Conservation (phyloP, 208 protist genomes). For the Trypanosoma brucei region DNA sequence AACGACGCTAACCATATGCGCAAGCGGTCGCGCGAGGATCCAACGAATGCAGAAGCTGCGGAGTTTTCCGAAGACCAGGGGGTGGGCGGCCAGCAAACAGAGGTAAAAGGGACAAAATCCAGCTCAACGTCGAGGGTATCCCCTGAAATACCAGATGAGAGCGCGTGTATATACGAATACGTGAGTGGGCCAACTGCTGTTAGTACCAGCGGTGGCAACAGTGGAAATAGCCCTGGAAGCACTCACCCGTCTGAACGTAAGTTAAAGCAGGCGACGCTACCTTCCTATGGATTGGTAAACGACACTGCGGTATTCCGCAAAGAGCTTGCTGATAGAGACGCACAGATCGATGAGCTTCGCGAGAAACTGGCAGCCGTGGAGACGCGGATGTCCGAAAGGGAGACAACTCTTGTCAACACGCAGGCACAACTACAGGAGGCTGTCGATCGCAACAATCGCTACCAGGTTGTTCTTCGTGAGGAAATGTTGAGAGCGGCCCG, state of each 20-base stretch:
- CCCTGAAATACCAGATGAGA: too few relatives aligned
- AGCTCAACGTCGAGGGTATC: background rate
- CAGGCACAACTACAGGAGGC: slow-evolving; percentile 25
- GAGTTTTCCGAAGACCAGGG: background rate
- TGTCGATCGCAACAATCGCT: slow-evolving; percentile 29
- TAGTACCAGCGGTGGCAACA: background rate
- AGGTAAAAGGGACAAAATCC: background rate
- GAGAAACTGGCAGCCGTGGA: slow-evolving; percentile 22
- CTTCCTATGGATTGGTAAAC: slow-evolving; percentile 46
- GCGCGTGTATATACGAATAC: too few relatives aligned
- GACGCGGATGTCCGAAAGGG: slow-evolving; percentile 24
- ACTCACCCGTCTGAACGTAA: slow-evolving; percentile 21
- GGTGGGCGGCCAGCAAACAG: background rate
- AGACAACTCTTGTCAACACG: slow-evolving; percentile 26
- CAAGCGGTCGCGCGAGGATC: slow-evolving; percentile 20
- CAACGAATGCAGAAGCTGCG: background rate
- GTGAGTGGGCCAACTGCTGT: background rate
- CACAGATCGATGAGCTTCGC: slow-evolving; percentile 49
- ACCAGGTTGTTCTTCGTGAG: slow-evolving; percentile 38
- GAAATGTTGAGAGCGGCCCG: slow-evolving; percentile 51
- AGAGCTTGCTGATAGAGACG: slow-evolving; percentile 46
- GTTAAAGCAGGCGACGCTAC: slow-evolving; percentile 61
- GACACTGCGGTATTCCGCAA: slow-evolving; percentile 46
- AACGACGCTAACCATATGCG: slow-evolving; percentile 3
- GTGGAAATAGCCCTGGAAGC: background rate